A percentile compares a stretch with the other conserved stretches of the same genome.
phyloP scores from a whole-genome alignment of 371 early-diverging fungal species.

The Haplosporangium sp. region DNA sequence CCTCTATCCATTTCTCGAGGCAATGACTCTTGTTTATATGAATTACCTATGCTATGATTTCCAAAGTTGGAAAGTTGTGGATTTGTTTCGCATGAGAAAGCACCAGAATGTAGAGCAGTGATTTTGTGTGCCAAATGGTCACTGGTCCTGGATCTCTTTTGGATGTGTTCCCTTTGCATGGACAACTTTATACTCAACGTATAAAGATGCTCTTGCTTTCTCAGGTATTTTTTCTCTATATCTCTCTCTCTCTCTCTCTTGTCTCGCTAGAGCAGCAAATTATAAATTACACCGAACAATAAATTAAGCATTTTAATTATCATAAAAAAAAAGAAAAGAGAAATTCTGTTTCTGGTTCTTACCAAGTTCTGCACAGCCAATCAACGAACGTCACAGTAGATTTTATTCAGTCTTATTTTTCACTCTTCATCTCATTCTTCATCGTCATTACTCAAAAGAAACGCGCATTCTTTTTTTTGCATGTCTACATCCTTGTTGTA shows the following conservation, averaged over 20 bases:
- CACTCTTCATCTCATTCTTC: background rate
- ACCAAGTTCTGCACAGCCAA: no score
- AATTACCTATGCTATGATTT: slow-evolving; percentile 11
- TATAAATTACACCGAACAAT: slow-evolving; percentile 7
- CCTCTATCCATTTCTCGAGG: slow-evolving; percentile 21
- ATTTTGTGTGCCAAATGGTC: background rate
- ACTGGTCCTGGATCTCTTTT: slow-evolving; percentile 40
- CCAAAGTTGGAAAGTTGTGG: background rate
- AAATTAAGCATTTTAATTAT: slow-evolving; percentile 4
- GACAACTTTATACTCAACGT: slow-evolving; percentile 50
- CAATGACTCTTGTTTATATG: slow-evolving; percentile 35
- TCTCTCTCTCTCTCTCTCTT: background rate
- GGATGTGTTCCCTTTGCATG: slow-evolving; percentile 35
- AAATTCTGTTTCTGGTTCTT: slow-evolving; percentile 1
- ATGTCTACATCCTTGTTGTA: no score
- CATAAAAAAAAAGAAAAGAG: background rate
- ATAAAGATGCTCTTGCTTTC: slow-evolving; percentile 41
- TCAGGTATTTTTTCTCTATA: background rate
- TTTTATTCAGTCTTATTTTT: no score
- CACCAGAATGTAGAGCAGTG: slow-evolving; percentile 35
- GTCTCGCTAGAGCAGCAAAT: slow-evolving; percentile 19
- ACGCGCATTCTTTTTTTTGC: no score
- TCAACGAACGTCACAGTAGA: slow-evolving; percentile 1
- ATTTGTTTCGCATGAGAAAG: slow-evolving; percentile 16
- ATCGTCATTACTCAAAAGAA: background rate